A percentile compares a stretch with the other conserved stretches of the same genome.
These are phyloP conservation scores for Metrosideros polymorpha DNA, from an alignment of 441 rosid species.

Conservation along the genomic window DNA sequence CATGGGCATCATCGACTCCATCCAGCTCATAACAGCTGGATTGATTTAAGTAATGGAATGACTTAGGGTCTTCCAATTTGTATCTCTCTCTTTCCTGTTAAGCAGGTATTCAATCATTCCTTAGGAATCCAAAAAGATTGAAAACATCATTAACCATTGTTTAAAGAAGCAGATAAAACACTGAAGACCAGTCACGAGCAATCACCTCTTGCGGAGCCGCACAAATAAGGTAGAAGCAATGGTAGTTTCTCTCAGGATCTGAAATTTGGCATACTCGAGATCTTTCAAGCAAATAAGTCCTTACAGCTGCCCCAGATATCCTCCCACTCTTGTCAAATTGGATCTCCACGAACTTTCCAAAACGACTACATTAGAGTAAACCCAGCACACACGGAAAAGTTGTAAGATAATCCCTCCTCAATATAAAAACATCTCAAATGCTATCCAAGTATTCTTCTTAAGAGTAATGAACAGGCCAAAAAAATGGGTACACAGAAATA, in stretches of 20 bases:
- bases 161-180: neutral
- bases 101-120: neutral
- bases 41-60: conserved; percentile 89
- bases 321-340: conserved; percentile 98
- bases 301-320: conserved; percentile 97
- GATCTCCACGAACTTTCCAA: conserved; percentile 99
- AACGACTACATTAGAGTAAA: conserved; percentile 67
- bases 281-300: conserved; percentile 97
- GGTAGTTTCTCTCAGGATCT: conserved; percentile 98
- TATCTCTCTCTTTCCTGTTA: conserved; percentile 76
- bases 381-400: neutral
- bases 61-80: conserved; percentile 64
- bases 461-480: neutral
- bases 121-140: neutral
- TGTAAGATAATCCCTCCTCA: neutral
- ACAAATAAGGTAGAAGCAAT: conserved; percentile 96
- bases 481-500: neutral
- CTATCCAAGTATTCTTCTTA: neutral
- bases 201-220: conserved; percentile 96
- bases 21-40: conserved; percentile 78
- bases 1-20: conserved; percentile 86
- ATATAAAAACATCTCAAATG: neutral
- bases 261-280: conserved; percentile 99
- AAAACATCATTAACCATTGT: neutral
- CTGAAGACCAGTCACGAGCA: conserved; percentile 4